Conservation (phyloP, 164 flowering plant genomes). For the Malania oleifera region DNA sequence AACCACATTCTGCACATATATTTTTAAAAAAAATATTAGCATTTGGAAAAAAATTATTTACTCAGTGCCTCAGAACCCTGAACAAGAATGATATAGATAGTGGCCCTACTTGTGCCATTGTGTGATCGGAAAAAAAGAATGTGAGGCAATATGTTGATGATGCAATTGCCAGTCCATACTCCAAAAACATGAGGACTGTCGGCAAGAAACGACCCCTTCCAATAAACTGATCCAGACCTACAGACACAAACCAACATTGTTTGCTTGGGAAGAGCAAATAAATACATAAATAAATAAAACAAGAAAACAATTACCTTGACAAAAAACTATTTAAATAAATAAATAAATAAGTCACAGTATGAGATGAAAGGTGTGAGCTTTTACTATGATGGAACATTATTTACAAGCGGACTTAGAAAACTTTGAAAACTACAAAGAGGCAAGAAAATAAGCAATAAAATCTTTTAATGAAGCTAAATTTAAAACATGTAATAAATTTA, state of each 20-base stretch:
- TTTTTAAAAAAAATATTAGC: slow-evolving; percentile 1
- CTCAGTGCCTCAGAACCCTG: not conserved
- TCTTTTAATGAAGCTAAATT: too few species aligned
- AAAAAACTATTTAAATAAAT: not conserved
- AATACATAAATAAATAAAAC: too few species aligned
- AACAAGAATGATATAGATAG: slow-evolving; percentile 2
- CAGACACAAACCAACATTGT: slow-evolving; percentile 11
- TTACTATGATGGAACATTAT: too few species aligned
- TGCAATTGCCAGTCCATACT: slow-evolving; percentile 84
- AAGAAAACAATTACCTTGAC: not conserved
- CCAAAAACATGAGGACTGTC: slow-evolving; percentile 65
- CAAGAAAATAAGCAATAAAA: too few species aligned
- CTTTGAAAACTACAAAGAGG: too few species aligned
- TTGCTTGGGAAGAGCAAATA: too few species aligned
- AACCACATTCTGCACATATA: slow-evolving; percentile 77
- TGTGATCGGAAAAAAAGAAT: slow-evolving; percentile 87
- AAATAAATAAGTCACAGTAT: too few species aligned
- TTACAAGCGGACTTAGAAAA: too few species aligned
- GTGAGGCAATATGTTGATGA: slow-evolving; percentile 96
- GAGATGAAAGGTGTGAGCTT: too few species aligned
- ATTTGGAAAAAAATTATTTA: not conserved
- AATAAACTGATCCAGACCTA: slow-evolving; percentile 88
- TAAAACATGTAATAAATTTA: too few species aligned
- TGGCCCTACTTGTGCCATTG: slow-evolving; percentile 73
- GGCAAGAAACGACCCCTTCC: slow-evolving; percentile 61